Conservation (phyloP, 176 grass and related monocot genomes). For the sorghum (Sorghum bicolor) region Sorghum_bicolor_NCBIv3 NC_012871.2:62286501-62287000, state of each 20-base stretch:
- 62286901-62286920: slow-evolving; percentile 85
- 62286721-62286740: background rate
- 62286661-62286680: background rate
- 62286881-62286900: slow-evolving; percentile 51
- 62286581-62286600: background rate
- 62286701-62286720: background rate
- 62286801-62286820: background rate
- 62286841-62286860: background rate
- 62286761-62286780: background rate
- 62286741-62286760: background rate
- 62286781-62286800: background rate
- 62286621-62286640: background rate
- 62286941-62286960: slow-evolving; percentile 65
- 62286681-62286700: background rate
- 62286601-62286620: background rate
- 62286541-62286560: slow-evolving; percentile 23
- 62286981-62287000: slow-evolving; percentile 93
- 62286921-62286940: slow-evolving; percentile 79
- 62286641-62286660: background rate
- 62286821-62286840: background rate
- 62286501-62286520: slow-evolving; percentile 23
- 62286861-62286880: background rate
- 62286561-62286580: slow-evolving; percentile 13
- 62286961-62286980: slow-evolving; percentile 96
- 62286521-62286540: background rate